Evolutionary conservation across 1,139 yeast genomes (phyloP).

Genomic region (Blastobotrys niveus): DNA sequence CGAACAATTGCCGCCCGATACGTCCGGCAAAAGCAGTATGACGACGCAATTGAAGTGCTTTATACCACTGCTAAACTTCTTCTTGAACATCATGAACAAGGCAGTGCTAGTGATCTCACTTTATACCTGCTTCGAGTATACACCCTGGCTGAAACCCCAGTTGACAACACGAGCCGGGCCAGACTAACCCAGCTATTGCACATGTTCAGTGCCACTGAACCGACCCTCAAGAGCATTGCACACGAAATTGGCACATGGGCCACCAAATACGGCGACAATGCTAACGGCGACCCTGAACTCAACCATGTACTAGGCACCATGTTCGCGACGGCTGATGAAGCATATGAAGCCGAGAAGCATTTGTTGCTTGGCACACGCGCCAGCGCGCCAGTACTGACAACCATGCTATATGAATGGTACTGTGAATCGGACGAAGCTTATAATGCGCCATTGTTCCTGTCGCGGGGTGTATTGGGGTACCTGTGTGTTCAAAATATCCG

Average conservation of each 20-base stretch:
- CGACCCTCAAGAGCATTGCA: conserved; percentile 59
- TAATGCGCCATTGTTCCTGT: conserved; percentile 48
- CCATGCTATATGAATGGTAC: conserved; percentile 56
- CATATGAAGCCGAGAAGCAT: conserved; percentile 52
- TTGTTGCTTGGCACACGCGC: conserved; percentile 63
- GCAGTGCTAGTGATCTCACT: conserved; percentile 77
- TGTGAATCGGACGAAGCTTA: conserved; percentile 26
- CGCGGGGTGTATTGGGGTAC: conserved; percentile 67
- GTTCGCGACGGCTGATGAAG: conserved; percentile 38
- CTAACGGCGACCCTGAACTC: conserved; percentile 69
- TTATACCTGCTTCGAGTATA: conserved; percentile 66
- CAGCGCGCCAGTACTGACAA: conserved; percentile 49
- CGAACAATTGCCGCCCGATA: conserved; percentile 84
- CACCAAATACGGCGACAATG: conserved; percentile 41
- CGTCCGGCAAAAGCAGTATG: conserved; percentile 59
- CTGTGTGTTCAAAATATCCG: conserved; percentile 58
- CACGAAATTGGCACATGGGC: conserved; percentile 61
- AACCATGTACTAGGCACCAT: conserved; percentile 72
- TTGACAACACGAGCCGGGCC: conserved; percentile 33
- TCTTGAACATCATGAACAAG: conserved; percentile 63
- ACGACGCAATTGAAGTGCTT: conserved; percentile 67
- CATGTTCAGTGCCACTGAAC: conserved; percentile 57
- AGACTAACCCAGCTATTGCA: conserved; percentile 40
- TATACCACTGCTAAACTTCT: conserved; percentile 65
- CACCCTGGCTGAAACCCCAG: conserved; percentile 44